These are phyloP conservation scores for Gossypium anomalum DNA, from an alignment of 345 rosid species.

Conservation along the genomic window DNA sequence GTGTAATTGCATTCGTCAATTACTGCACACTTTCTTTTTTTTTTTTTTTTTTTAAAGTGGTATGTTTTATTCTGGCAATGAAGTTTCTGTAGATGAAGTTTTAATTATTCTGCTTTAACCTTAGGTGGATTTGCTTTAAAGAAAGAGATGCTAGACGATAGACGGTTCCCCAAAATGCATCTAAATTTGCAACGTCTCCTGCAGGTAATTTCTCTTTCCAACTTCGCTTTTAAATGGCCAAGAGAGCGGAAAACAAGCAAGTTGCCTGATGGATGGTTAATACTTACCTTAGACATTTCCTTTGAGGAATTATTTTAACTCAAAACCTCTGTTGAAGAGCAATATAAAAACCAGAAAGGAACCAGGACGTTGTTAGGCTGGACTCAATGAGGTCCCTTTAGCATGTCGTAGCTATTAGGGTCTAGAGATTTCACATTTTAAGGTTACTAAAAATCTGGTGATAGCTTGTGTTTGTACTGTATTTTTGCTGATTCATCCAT, in stretches of 20 bases:
- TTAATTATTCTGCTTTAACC: constrained; percentile 10
- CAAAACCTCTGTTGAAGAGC: background rate
- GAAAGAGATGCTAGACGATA: constrained; percentile 88
- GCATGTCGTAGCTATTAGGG: background rate
- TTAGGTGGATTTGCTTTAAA: constrained; percentile 83
- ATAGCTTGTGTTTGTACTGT: background rate
- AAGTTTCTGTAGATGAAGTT: background rate
- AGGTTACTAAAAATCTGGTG: background rate
- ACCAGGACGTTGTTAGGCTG: background rate
- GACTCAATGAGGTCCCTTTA: background rate
- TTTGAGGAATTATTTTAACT: constrained; percentile 1
- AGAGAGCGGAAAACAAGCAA: background rate
- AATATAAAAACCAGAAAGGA: background rate
- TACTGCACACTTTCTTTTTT: background rate
- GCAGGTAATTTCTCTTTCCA: constrained; percentile 50
- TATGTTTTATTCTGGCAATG: background rate
- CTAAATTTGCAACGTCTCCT: constrained; percentile 87
- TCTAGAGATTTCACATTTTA: background rate
- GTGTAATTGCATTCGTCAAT: background rate
- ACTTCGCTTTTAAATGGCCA: background rate
- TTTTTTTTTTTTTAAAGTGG: background rate
- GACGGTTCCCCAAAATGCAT: constrained; percentile 93
- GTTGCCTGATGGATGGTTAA: background rate
- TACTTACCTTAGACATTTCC: background rate
- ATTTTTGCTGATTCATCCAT: background rate